A percentile compares a stretch with the other conserved stretches of the same genome.
These are phyloP conservation scores for Neopestalotiopsis sp. DNA, from an alignment of 2,329 filamentous ascomycete species.

Conservation along the genomic window DNA sequence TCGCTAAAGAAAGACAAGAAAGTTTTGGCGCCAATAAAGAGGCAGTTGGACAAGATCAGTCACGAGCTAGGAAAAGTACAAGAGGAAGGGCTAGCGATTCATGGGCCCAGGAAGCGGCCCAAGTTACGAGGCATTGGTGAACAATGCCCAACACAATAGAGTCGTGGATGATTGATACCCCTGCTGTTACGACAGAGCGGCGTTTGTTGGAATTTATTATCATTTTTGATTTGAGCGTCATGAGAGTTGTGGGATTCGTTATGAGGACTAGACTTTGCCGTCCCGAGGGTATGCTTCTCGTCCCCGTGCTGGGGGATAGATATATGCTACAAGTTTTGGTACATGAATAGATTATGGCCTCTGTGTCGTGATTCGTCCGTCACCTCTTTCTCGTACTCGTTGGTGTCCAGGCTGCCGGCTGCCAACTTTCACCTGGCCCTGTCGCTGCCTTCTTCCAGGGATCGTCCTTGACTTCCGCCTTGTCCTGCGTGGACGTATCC, in stretches of 20 bases:
- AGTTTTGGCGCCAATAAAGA: too few species aligned
- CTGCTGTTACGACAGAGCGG: background rate
- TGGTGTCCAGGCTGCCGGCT: slow-evolving; percentile 68
- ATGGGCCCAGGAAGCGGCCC: background rate
- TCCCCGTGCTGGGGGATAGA: background rate
- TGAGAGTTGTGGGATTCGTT: slow-evolving; percentile 2
- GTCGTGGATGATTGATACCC: slow-evolving; percentile 5
- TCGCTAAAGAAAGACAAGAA: too few species aligned
- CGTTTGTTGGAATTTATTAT: background rate
- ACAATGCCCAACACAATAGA: background rate
- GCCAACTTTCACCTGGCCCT: slow-evolving; percentile 70
- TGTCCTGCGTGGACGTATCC: slow-evolving; percentile 17
- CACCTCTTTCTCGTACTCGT: slow-evolving; percentile 42
- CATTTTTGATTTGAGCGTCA: background rate
- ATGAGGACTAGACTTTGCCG: background rate
- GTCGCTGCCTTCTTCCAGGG: slow-evolving; percentile 63
- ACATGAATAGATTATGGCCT: background rate
- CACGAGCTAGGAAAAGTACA: background rate
- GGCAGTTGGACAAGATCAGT: too few species aligned
- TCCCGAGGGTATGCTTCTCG: background rate
- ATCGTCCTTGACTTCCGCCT: slow-evolving; percentile 40
- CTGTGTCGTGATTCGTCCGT: slow-evolving; percentile 17
- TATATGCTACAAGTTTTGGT: background rate
- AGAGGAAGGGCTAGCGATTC: background rate
- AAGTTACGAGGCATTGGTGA: background rate